Conservation (phyloP, 225 moss, liverwort and hornwort species). For the Rhytidiadelphus loreus region DNA sequence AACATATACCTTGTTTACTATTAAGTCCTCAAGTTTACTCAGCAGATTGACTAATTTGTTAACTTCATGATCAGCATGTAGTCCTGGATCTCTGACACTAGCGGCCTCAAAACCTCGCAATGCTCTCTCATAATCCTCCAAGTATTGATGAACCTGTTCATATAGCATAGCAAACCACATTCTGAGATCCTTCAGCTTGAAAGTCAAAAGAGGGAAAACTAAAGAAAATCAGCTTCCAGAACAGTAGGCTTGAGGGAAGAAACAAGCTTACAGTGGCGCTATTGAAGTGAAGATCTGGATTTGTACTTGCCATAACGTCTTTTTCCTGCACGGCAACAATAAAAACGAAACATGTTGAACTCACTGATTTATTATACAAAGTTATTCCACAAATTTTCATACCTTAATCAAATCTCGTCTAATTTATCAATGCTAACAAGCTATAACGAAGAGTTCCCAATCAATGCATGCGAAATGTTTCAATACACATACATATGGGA, state of each 20-base stretch:
- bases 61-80: constrained; percentile 53
- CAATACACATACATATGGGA: not conserved
- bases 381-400: not conserved
- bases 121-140: constrained; percentile 64
- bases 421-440: not conserved
- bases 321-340: constrained; percentile 29
- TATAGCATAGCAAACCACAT: not conserved
- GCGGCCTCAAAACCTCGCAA: constrained; percentile 51
- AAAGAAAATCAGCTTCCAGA: not conserved
- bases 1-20: constrained; percentile 28
- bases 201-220: not conserved
- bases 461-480: not conserved
- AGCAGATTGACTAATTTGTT: constrained; percentile 50
- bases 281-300: constrained; percentile 63
- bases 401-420: not conserved
- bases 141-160: constrained; percentile 52
- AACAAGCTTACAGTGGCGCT: constrained; percentile 47
- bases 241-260: not conserved
- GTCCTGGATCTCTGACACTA: constrained; percentile 46
- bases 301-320: constrained; percentile 45
- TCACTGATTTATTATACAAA: not conserved
- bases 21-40: constrained; percentile 45
- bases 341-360: not conserved
- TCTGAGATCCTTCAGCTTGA: not conserved
- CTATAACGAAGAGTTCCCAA: not conserved